A percentile compares a stretch with the other conserved stretches of the same genome.
phyloP scores from a whole-genome alignment of 2,329 filamentous ascomycete species.

The Cyanodermella asteris region DNA sequence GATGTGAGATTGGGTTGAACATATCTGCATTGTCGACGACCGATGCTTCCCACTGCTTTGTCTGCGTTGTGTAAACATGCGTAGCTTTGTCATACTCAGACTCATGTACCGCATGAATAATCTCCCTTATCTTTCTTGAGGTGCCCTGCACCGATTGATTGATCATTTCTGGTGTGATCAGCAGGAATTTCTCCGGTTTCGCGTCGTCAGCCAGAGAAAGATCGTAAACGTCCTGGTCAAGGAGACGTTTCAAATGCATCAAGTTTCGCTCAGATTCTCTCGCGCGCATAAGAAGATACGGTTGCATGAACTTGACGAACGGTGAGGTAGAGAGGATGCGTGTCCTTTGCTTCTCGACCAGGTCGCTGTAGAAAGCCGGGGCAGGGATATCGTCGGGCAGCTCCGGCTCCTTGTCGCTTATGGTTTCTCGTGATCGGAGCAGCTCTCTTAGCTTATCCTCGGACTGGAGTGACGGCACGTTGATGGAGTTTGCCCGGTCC shows the following conservation, averaged over 20 bases:
- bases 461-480: too few species aligned
- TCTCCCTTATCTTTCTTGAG: conserved; percentile 73
- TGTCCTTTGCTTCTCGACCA: conserved; percentile 81
- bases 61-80: conserved; percentile 85
- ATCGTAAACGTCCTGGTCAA: conserved; percentile 42
- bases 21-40: conserved; percentile 70
- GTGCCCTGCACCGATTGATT: conserved; percentile 60
- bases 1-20: conserved; percentile 87
- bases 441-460: conserved; percentile 4
- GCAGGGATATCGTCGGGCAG: conserved; percentile 59
- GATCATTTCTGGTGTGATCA: conserved; percentile 92
- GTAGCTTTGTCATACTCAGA: conserved; percentile 91
- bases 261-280: conserved; percentile 76
- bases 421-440: conserved; percentile 2
- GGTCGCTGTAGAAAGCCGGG: conserved; percentile 84
- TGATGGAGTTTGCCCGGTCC: too few species aligned
- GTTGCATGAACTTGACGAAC: conserved; percentile 86
- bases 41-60: conserved; percentile 88
- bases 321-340: conserved; percentile 88
- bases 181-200: conserved; percentile 51
- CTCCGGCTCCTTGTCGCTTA: conserved; percentile 1
- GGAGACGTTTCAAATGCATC: conserved; percentile 58
- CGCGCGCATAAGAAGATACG: conserved; percentile 78
- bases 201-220: conserved; percentile 16
- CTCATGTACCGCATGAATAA: conserved; percentile 83